Evolutionary conservation across 1,139 yeast species (phyloP), one percentile per base, ranked within the genome.

Genomic region (Yamadazyma membranifaciens): DNA sequence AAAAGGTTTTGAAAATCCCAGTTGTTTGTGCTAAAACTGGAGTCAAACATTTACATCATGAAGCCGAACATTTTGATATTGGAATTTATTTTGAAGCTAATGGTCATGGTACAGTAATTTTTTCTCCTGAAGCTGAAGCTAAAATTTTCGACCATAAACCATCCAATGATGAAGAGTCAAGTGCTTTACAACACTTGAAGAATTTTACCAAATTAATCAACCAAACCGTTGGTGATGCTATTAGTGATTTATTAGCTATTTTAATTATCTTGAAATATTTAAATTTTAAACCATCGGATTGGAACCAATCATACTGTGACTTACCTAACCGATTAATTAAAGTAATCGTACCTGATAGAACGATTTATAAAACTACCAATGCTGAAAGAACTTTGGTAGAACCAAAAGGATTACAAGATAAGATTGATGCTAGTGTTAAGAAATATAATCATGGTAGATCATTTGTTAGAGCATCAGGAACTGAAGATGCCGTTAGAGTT

Each of bases 31-130:
- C 98, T 0, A 85, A 96, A 34, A 92, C 98, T 2, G 98, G 99
- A 33, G 98, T 92, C 33, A 92, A 92, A 64, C 96, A 92, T 63
- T 72, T 94, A 50, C 98, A 94, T 59, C 95, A 87, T 54, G 88
- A 81, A 54, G 95, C 96, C 1, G 81, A 78, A 46, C 75, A 80
- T 41, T 92, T 79, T 57, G 98, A 89, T 56, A 75, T 92, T 48
- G 98, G 98, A 17, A 82, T 92, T 16, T 92, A 94, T 63, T 92
- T 92, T 55, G 99, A 92, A 68, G 98, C 99, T 39, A 92, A 92
- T 58, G 99, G 99, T n/a, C 99, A 92, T 56, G 99, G 99, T 11
- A 94, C 99, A 0, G 95, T 92, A 4, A 68, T 89, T 15, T 94
- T 92, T 58, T 79, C 87, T 6, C 73, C 77, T 0, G 73, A 74